These are phyloP conservation scores for Plasmopara viticola DNA, from an alignment of 352 stramenopile genomes.

Conservation along the genomic window DNA sequence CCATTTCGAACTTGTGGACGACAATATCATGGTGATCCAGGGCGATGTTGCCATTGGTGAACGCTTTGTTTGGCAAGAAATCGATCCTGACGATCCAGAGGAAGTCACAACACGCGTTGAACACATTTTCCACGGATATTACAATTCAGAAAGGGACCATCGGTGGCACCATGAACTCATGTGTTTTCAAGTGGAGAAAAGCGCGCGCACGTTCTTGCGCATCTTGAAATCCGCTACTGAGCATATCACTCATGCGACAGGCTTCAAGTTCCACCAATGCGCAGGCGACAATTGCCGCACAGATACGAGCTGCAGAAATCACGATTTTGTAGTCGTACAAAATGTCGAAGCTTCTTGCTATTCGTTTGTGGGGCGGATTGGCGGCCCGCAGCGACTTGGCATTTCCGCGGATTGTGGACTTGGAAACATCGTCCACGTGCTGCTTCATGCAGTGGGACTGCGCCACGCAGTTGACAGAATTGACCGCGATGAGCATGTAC, in stretches of 20 bases:
- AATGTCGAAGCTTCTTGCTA: slow-evolving; percentile 57
- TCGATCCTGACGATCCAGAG: slow-evolving; percentile 10
- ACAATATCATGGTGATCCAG: slow-evolving; percentile 72
- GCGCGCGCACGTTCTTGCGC: slow-evolving; percentile 29
- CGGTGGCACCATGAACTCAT: slow-evolving; percentile 55
- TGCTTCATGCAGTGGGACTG: slow-evolving; percentile 67
- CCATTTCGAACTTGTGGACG: slow-evolving; percentile 69
- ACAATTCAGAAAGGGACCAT: slow-evolving; percentile 69
- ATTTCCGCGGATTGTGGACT: slow-evolving; percentile 61
- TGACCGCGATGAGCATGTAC: slow-evolving; percentile 73
- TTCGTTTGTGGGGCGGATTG: slow-evolving; percentile 75
- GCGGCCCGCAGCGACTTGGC: slow-evolving; percentile 50
- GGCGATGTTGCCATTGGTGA: slow-evolving; percentile 71
- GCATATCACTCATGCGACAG: slow-evolving; percentile 55
- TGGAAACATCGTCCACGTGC: slow-evolving; percentile 77
- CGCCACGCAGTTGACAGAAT: slow-evolving; percentile 61
- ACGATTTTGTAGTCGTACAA: slow-evolving; percentile 63
- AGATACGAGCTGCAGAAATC: slow-evolving; percentile 32
- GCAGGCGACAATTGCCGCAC: slow-evolving; percentile 35
- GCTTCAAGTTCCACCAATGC: slow-evolving; percentile 60
- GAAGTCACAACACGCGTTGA: slow-evolving; percentile 16
- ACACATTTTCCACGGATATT: slow-evolving; percentile 67
- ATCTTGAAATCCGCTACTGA: slow-evolving; percentile 49
- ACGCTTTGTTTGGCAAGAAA: slow-evolving; percentile 29
- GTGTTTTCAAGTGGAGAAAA: slow-evolving; percentile 63